Base-by-base conservation (phyloP, 2,329 filamentous ascomycete species). In the Talaromyces sp. region DNA sequence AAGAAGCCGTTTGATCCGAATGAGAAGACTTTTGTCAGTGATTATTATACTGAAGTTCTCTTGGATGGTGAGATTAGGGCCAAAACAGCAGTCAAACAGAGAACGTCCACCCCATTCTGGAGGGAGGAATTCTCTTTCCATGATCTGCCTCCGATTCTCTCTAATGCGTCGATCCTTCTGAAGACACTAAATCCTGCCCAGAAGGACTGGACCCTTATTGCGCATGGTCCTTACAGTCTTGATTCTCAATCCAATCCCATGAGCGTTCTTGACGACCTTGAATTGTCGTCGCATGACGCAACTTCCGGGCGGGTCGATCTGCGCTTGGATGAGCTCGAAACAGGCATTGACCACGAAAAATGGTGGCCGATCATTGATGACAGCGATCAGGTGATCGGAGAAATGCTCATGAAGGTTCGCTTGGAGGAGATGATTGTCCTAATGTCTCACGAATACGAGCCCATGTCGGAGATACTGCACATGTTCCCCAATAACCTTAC, bases 351-450 rank as follows among this genome's bases (percentile, higher is more conserved):
- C 63, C 83, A 88, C 37, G 93, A 98, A 75, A 89, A 92, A 70
- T 97, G 93, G 93, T 89, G 92, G 80, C 89, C 88, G 16, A 86
- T 96, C 23, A 77, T 88, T 56, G 91, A 96, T 70, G 88, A 89
- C 67, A 87, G 85, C 66, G 87, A 91, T 65, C 88, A 92, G 68
- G 81, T 83, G 1, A 84, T 96, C 56, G 93, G 93, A 31, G 91
- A 93, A 65, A 89, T 96, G 80, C 82, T 96, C 58, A 86, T 97
- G 76, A 92, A 88, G 71, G 82, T 96, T 23, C 87, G 88, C 50
- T 87, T 95, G 67, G 91, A 96, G 61, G 93, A 99, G 76, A 86
- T 95, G 57, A 90, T 96, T 6, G 93, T 98, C 9, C 82, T 99
- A 40, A 88, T 96, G 77, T 86, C 88, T 6, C 86, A 89, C 63